Conservation (phyloP, 352 stramenopile genomes). For the Pythium utonaiense region DNA sequence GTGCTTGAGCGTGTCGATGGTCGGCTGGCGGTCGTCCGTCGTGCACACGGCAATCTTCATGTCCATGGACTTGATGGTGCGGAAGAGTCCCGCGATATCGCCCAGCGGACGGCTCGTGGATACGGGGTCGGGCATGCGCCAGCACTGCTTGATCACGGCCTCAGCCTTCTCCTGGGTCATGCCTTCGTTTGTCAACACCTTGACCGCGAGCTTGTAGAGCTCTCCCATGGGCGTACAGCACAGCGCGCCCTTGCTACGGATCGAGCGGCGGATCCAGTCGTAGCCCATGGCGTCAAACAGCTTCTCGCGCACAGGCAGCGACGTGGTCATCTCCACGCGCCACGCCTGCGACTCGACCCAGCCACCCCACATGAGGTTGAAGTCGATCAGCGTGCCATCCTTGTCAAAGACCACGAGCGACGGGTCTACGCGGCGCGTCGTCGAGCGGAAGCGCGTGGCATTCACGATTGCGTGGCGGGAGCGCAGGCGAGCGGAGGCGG, state of each 20-base stretch:
- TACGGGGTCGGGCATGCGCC: conserved; percentile 79
- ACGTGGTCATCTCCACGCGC: conserved; percentile 83
- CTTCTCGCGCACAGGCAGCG: conserved; percentile 73
- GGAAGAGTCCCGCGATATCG: conserved; percentile 76
- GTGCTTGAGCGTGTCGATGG: conserved; percentile 71
- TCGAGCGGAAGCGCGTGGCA: conserved; percentile 7
- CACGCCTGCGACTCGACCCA: conserved; percentile 85
- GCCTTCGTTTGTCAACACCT: conserved; percentile 69
- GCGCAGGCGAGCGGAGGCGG: not conserved
- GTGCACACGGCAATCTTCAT: conserved; percentile 90
- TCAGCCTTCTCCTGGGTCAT: conserved; percentile 61
- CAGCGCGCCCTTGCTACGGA: conserved; percentile 77
- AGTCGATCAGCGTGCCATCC: conserved; percentile 89
- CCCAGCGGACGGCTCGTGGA: conserved; percentile 65
- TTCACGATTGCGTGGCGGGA: not conserved
- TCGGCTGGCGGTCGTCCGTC: conserved; percentile 79
- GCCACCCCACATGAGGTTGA: conserved; percentile 87
- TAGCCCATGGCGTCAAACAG: conserved; percentile 87
- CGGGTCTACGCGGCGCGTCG: conserved; percentile 27
- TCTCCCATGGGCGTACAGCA: conserved; percentile 85
- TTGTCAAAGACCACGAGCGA: conserved; percentile 88
- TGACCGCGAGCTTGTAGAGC: conserved; percentile 78
- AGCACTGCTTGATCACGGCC: conserved; percentile 69
- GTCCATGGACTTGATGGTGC: conserved; percentile 77
- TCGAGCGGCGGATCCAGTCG: conserved; percentile 78